Base-by-base conservation (phyloP, 169 alveolate genomes). In the Plasmodium chabaudi region DNA sequence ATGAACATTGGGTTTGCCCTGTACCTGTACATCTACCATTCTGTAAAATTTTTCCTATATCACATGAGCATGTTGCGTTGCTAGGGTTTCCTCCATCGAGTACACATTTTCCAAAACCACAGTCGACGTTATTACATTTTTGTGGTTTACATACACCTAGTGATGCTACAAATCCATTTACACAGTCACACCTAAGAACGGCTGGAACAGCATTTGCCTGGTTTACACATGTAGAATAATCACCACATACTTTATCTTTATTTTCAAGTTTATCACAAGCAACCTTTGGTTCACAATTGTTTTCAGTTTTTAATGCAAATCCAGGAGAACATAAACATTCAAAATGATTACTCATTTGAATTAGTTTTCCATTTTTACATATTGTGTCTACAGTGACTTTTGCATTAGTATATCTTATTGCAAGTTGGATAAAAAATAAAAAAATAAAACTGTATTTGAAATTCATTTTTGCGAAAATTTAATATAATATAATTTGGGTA, bases 61-160 rank as follows among this genome's bases (percentile, higher is more conserved):
- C 15, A 34, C 88, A 75, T 21, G 88, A 46, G 15, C 88, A 75
- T 19, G 7, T 23, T 34, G 27, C 1, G 9, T 2, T 21, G 27
- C 25, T 49, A 9, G 25, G 10, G 44, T 75, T 42, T 4, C 0
- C 5, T 10, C 69, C 56, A 49, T 75, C 75, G 6, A 23, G 5
- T 27, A 75, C 15, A 19, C 88, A 75, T 42, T 75, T 75, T 75
- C 88, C 88, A 17, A 47, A 1, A 0, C 34, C 69, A 75, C 88
- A 75, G 5, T 21, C 55, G 17, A 13, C 9, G 13, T 55, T 21
- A 12, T 15, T 6, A 61, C 88, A 75, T 46, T 1, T 39, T 0
- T 0, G 0, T 63, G 75, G 72, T 25, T 25, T n/a, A 55, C 88
- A 75, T 56, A 5, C 12, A 2, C 17, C 42, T 5, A 25, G n/a